Evolutionary conservation across 2,329 filamentous ascomycete genomes (phyloP), one percentile per base, ranked within the genome.

Genomic region (Aspergillus nomiae): DNA sequence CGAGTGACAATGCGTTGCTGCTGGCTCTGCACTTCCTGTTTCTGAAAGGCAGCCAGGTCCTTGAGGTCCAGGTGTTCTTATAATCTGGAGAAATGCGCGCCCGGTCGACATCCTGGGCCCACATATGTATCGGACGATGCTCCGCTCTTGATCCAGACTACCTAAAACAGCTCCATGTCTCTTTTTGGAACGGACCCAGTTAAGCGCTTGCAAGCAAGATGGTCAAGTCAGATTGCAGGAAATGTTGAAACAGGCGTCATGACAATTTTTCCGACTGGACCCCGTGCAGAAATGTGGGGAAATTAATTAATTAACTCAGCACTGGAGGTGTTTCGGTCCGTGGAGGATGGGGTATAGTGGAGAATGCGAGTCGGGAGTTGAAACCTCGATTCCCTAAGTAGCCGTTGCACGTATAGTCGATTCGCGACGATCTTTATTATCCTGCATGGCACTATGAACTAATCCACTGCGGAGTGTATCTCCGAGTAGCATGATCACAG

Each of bases 121-220:
- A 16, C 14, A 4, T 24, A 21, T 38, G 51, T 12, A 21, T 51
- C 67, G 68, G 68, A 54, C 56, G 38, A 51, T 24, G 12, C 61
- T 66, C 68, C 68, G 68, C 64, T 65, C 38, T 65, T 41, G 19
- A 69, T 62, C 60, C 32, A 63, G 66, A 34, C 21, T 24, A 24
- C 21, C 21, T 24, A 24, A 28, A 46, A 21, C 0, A 54, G 10
- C 30, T 54, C 21, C 30, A 55, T 55, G 21, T 53, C 21, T 32
- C 30, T 41, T 36, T 46, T 63, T 16, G 63, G 38, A 54, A 50
- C 26, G 51, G 36, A 36, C 51, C 19, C 9, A n/a, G 11, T 21
- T 54, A 21, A 12, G 14, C 46, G 26, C 24, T 16, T 21, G 48
- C 1, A 30, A 32, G 16, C 12, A 21, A 9, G 30, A 16, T n/a